Base-by-base conservation (phyloP, 2,329 filamentous ascomycete genomes). In the Botrytis fabae region DNA sequence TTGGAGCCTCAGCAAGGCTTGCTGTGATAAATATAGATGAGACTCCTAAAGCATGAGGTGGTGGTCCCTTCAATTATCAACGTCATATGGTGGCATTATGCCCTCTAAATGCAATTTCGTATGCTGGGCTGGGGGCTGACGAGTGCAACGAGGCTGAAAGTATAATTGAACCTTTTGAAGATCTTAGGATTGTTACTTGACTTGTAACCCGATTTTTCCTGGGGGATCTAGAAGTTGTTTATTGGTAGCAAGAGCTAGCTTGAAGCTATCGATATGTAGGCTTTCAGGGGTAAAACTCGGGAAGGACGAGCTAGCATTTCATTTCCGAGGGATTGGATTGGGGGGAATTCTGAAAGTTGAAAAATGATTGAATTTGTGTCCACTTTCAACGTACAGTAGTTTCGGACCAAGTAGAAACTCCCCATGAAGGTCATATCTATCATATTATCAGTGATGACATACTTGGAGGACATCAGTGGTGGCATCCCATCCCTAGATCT, bases 291-390 rank as follows among this genome's bases (percentile, higher is more conserved):
- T 54, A 62, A 42, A 35, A 35, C 64, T 66, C 46, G 44, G 64
- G 64, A 66, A 66, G 35, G 64, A 40, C 32, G 64, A 66, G 64
- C 59, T 60, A 35, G 59, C 60, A 42, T 40, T 38, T 68, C 46
- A 68, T 54, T 68, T 54, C 35, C 64, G 64, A 54, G 7, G 64
- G 46, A 25, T 28, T 40, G 46, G 64, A 18, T 66, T 35, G 64
- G 44, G 44, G n/a, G 12, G 12, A 16, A n/a, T 54, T 25, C 16
- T 54, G 48, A 54, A 54, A 66, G 63, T 66, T 65, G 63, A 28
- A 14, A 25, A 32, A 60, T 20, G 32, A 60, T 60, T 60, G 28
- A 38, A 25, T 25, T 25, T 14, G 59, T n/a, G 48, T 54, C 48
- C 48, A 54, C 25, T 54, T 54, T 2, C 48, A 16, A 54, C 48